Percentiles rank a stretch among this genome's conserved stretches.
phyloP scores from a whole-genome alignment of 148 eudicot species.

The Mesembryanthemum crystallinum region DNA sequence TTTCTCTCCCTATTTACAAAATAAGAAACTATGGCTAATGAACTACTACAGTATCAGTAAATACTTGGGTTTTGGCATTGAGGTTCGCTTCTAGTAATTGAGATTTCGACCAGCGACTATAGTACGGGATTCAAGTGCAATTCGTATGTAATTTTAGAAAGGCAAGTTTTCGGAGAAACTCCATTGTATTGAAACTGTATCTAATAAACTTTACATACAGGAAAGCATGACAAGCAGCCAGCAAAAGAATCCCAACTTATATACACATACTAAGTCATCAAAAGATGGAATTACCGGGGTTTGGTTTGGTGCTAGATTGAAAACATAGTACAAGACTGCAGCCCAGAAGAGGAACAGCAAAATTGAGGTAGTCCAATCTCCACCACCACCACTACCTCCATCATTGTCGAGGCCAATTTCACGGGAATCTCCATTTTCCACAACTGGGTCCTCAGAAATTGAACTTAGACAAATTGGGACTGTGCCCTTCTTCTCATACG shows the following conservation, averaged over 20 bases:
- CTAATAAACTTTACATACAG: background rate
- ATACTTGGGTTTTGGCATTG: too few species aligned
- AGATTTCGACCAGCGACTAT: too few species aligned
- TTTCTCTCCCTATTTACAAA: too few species aligned
- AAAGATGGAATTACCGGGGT: conserved; percentile 57
- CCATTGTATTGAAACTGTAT: too few species aligned
- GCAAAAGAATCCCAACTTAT: background rate
- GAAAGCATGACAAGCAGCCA: background rate
- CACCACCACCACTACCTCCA: conserved; percentile 37
- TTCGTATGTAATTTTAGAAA: too few species aligned
- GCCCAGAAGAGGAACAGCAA: conserved; percentile 69
- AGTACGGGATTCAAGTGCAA: too few species aligned
- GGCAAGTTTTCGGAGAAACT: too few species aligned
- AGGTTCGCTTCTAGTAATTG: too few species aligned
- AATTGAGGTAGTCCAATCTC: conserved; percentile 77
- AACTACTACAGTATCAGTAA: too few species aligned
- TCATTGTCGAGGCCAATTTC: conserved; percentile 28
- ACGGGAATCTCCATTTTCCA: conserved; percentile 29
- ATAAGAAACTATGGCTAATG: too few species aligned
- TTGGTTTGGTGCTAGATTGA: conserved; percentile 73
- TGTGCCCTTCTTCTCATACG: conserved; percentile 25
- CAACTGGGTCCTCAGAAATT: conserved; percentile 44
- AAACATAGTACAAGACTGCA: conserved; percentile 71
- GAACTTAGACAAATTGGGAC: conserved; percentile 42
- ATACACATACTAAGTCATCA: background rate